Evolutionary conservation across 306 rosid genomes (phyloP).

Genomic region (Cercis canadensis): DNA sequence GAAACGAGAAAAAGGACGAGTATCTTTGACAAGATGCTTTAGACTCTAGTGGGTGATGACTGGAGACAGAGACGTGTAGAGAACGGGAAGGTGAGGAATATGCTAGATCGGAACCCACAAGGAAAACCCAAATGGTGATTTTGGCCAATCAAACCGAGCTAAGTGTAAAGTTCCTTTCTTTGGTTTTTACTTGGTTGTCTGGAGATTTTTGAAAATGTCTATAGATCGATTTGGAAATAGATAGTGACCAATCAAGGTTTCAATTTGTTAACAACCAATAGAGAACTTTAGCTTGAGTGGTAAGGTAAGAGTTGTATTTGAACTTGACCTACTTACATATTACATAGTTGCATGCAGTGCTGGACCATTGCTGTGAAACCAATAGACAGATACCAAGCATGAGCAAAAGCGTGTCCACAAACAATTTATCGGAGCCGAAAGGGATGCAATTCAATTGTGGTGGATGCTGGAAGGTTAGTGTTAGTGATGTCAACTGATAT

Average conservation of each 20-base stretch:
- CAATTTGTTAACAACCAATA: neutral
- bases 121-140: constrained; percentile 10
- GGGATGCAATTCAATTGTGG: neutral
- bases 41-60: constrained; percentile 21
- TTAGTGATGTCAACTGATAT: too few species aligned
- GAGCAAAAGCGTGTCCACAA: neutral
- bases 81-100: constrained; percentile 24
- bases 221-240: too few species aligned
- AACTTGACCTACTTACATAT: neutral
- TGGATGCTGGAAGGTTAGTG: too few species aligned
- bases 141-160: constrained; percentile 16
- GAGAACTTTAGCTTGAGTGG: neutral
- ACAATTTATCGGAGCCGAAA: too few species aligned
- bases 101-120: constrained; percentile 33
- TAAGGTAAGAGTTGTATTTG: neutral
- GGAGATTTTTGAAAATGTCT: neutral
- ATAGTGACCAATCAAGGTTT: neutral
- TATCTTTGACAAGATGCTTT: constrained; percentile 48
- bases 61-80: constrained; percentile 31
- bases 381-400: neutral
- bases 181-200: neutral
- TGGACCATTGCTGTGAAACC: neutral
- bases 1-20: neutral
- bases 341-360: neutral
- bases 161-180: constrained; percentile 1